These are phyloP conservation scores for Tylopilus felleus DNA, from an alignment of 768 basidiomycete species.

Conservation along the genomic window DNA sequence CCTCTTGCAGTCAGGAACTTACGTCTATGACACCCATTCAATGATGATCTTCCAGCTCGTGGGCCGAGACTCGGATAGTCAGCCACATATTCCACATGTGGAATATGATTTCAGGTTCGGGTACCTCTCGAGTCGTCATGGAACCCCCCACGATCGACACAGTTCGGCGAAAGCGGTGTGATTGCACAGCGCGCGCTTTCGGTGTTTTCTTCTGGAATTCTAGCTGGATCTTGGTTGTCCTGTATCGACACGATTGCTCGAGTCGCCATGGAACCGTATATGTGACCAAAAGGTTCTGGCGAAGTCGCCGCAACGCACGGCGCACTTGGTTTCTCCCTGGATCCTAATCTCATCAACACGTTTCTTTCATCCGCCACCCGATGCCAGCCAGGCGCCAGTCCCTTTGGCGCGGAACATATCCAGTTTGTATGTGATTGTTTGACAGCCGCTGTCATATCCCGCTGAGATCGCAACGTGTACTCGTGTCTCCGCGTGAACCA, in stretches of 20 bases:
- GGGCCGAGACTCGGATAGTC: background rate
- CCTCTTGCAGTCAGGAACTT: background rate
- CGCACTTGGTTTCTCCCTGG: background rate
- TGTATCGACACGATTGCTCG: constrained; percentile 1
- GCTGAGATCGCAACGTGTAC: background rate
- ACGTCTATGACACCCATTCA: background rate
- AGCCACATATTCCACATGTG: background rate
- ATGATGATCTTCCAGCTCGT: background rate
- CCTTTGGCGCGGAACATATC: constrained; percentile 5
- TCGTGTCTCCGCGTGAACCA: background rate
- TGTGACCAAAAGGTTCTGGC: background rate
- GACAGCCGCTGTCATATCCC: background rate
- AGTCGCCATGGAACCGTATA: background rate
- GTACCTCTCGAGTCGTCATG: constrained; percentile 4
- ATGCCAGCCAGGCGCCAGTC: background rate
- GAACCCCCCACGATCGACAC: background rate
- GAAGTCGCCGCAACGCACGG: background rate
- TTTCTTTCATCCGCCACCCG: constrained; percentile 2
- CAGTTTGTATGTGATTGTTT: background rate
- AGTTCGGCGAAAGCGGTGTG: background rate
- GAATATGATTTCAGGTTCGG: background rate
- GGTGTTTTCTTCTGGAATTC: background rate
- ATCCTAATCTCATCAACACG: constrained; percentile 12
- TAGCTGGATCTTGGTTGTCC: background rate
- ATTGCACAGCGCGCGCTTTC: background rate